Evolutionary conservation across 2,329 filamentous ascomycete species (phyloP).

Genomic region (Fusarium hostae): DNA sequence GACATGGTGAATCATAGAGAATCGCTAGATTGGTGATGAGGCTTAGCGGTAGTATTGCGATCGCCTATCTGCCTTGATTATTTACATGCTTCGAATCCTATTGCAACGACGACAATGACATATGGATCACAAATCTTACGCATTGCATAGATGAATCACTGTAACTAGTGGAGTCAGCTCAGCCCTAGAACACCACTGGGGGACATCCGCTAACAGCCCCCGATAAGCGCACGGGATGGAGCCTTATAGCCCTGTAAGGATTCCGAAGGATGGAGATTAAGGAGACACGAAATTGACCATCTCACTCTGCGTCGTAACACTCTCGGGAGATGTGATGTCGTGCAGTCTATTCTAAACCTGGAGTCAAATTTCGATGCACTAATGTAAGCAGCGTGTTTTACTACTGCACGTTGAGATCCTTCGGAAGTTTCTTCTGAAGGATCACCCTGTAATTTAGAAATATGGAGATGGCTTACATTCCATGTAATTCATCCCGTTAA

Average conservation of each 20-base stretch:
- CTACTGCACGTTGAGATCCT: background rate
- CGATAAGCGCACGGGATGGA: background rate
- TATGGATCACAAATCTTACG: background rate
- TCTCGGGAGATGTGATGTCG: background rate
- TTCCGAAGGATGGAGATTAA: slow-evolving; percentile 10
- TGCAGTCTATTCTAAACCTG: background rate
- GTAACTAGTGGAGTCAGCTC: background rate
- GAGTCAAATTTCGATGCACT: background rate
- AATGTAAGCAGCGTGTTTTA: background rate
- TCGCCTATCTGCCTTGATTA: background rate
- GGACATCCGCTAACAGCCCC: background rate
- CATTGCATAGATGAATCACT: too few species aligned
- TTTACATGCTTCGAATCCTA: background rate
- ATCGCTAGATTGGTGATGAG: background rate
- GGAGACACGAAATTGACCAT: background rate
- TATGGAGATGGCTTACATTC: background rate
- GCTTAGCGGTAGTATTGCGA: background rate
- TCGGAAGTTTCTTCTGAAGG: background rate
- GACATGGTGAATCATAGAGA: background rate
- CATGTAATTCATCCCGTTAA: background rate
- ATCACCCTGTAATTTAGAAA: background rate
- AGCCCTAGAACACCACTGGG: background rate
- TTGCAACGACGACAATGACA: background rate
- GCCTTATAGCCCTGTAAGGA: background rate
- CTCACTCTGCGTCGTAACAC: background rate